Evolutionary conservation across 176 grass and related monocot species (phyloP), one percentile per base, ranked within the genome.

Genomic region (Aegilops bicornis): DNA sequence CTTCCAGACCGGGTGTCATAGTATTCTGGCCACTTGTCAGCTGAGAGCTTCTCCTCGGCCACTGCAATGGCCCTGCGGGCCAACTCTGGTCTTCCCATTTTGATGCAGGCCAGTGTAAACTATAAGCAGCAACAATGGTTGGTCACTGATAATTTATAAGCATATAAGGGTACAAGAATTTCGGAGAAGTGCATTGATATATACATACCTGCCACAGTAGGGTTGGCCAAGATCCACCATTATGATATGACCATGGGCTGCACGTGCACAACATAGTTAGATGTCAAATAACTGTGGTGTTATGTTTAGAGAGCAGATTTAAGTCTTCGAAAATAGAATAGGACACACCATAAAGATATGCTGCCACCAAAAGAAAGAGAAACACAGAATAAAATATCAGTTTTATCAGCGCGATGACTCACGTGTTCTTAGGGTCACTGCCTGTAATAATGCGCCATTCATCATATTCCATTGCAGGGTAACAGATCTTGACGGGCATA

Each of bases 201-300:
- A 31, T 13, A 71, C 17, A 8, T 94, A 98, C 97, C 97, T 98
- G 97, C 97, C 97, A 98, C 78, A 98, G 58, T 19, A 98, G 89
- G 33, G 97, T 98, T 87, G 97, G 97, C 97, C 97, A 98, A 75
- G 97, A 98, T 85, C 97, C 97, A 88, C 94, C 94, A 87, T 98
- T 98, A 89, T 98, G 97, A 92, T 98, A 98, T 20, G 97, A 98
- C 97, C 97, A 98, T 65, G 97, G 93, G 20, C 97, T 98, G 93
- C 52, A 91, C 29, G 76, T 86, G 25, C 68, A 93, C 3, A 90
- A 64, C 84, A 84, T 47, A 27, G 40, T 72, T 58, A 87, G 50
- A 83, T 81, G 32, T 69, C 81, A 83, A 64, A 12, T 54, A 86
- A 20, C 19, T 58, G 47, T 73, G 32, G 84, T 80, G 36, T 42